Evolutionary conservation across 116 monocot species (phyloP), one percentile per base, ranked within the genome.

Genomic region (Iris pallida): DNA sequence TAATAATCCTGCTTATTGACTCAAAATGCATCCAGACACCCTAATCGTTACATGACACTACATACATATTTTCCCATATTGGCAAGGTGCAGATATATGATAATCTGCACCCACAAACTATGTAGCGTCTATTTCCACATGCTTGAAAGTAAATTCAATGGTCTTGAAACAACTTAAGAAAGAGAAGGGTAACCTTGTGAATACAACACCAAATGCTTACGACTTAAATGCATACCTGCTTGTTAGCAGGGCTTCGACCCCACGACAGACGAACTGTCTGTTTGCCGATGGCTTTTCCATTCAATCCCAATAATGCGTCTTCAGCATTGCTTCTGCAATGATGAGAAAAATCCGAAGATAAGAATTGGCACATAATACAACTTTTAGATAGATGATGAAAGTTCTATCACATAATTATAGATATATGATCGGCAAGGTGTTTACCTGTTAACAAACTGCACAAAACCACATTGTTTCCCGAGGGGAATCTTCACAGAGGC

Each of bases 201-300:
- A 30, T 30, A 30, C 30, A 30, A 30, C 30, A 30, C 30, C 30
- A 1, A 30, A 30, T 30, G 30, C 30, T 30, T 30, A 30, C 30
- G 30, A 30, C 30, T 14, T 52, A 10, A 14, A 14, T 52, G 51
- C 12, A 16, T 73, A 84, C 84, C 80, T 84, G 84, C 57, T 84
- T 84, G 61, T 80, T 84, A 60, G 77, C 80, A 57, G 84, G 76
- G 58, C 77, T 84, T 54, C 84, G 80, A 43, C 84, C 80, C 84
- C 84, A 84, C n/a, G 84, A 84, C 42, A 84, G 74, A 12, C 84
- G 84, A 42, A 84, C 84, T 0, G 74, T 69, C 61, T 84, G 80
- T 61, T 84, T 84, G 5, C 84, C 84, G 45, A 84, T 80, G 6
- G 68, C 61, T 5, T 73, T 74, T 65, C 84, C 84, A 67, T 84